Base-by-base conservation (phyloP, 2,329 filamentous ascomycete genomes). In the Monilinia aucupariae region DNA sequence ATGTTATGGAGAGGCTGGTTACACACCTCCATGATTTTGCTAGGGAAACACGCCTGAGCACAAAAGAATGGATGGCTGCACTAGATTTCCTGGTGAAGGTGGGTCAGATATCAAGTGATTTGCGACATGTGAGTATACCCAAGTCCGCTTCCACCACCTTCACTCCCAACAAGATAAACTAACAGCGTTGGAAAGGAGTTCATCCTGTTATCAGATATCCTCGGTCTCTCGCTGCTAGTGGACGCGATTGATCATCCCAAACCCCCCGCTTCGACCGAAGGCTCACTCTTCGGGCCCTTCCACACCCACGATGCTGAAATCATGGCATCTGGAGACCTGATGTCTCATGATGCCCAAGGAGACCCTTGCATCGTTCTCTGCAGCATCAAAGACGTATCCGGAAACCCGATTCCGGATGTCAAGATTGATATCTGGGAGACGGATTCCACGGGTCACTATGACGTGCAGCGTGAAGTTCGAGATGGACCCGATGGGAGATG, bases 401-500 rank as follows among this genome's bases (percentile, higher is more conserved):
- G 88, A 0, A 79, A 78, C 1, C 86, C 90, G 0, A 78, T 94
- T 37, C 66, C 77, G 1, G 84, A 79, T 53, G 89, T 87, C 37
- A 90, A 86, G 72, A 82, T 93, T 66, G 90, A 94, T 74, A 87
- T 94, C 67, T 94, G 90, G 90, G 90, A 93, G 77, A 91, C 90
- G 10, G 90, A 93, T 73, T 86, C 83, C 64, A 84, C 84, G n/a
- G 90, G 90, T 12, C 85, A 87, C 71, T 94, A 94, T 73, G 90
- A 94, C 72, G 89, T 93, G 65, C 90, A 94, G 75, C 86, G 91
- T 73, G 78, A 83, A 0, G 82, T 84, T 49, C 79, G 86, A 4
- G 75, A 80, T 9, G 81, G 79, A 1, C 88, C 89, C 0, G 88
- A 91, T 76, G 89, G 90, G 54, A 80, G 90, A 49, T 89, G 88